Evolutionary conservation across 345 rosid species (phyloP), one percentile per base, ranked within the genome.

Genomic region (Linum tenue): DNA sequence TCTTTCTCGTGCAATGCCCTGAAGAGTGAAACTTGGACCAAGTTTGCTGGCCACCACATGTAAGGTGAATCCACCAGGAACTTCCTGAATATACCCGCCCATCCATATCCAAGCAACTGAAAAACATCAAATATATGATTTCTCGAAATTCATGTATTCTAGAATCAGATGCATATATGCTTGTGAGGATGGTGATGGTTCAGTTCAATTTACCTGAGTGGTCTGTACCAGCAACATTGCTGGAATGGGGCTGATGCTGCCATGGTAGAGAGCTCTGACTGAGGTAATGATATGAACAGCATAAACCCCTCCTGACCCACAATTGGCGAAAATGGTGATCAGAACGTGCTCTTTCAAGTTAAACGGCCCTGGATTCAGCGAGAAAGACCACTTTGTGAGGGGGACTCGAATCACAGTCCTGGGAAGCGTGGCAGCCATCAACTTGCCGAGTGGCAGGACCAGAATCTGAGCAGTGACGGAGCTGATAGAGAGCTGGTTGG

Each of bases 31-130:
- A 57, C 60, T 37, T 57, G 60, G 37, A 57, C 60, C 37, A 57
- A 10, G 22, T 57, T 57, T n/a, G 60, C 16, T 5, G 60, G 60
- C 60, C 60, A 57, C 60, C 60, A 57, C 60, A 57, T 57, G 22
- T 57, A 57, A 3, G 60, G 60, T 17, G 60, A 57, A 57, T 57
- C 60, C 36, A 57, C 60, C 7, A 57, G 60, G 7, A n/a, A 57
- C 38, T 57, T 57, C 22, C 60, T 57, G 60, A 57, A 57, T 37
- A 57, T 17, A n/a, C 60, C 60, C 4, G 60, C 60, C 60, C 60
- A 57, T 22, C 60, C 60, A 37, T 57, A 57, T 17, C 60, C 60
- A 17, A 57, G 60, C 60, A 57, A 57, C 60, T 57, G 38, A 57
- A 57, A 3, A 56, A 56, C 4, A 4, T 10, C 11, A 56, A 0